Conservation (phyloP, 345 rosid species). For the Syzygium aqueum region DNA sequence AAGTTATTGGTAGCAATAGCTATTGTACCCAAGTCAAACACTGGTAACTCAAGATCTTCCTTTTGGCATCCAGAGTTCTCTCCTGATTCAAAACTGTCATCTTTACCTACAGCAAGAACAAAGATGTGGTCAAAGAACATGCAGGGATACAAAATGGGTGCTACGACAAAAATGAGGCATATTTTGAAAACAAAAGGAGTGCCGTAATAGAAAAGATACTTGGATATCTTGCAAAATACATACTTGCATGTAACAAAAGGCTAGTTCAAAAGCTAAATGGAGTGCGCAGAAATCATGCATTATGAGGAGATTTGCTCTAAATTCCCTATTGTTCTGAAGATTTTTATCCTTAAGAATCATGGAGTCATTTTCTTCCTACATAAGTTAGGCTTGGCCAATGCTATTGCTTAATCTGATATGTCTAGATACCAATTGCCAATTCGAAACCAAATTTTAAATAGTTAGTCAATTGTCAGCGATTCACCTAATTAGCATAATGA, state of each 20-base stretch:
- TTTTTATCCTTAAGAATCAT: not conserved
- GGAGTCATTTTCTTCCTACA: not conserved
- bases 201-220: not conserved
- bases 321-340: not conserved
- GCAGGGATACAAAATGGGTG: not conserved
- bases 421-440: no score
- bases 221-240: not conserved
- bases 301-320: not conserved
- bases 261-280: not conserved
- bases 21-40: slow-evolving; percentile 2
- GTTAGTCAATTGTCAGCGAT: no score
- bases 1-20: slow-evolving; percentile 19
- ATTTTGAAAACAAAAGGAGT: not conserved
- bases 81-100: not conserved
- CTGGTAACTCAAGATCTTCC: slow-evolving; percentile 13
- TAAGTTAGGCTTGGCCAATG: not conserved
- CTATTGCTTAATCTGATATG: not conserved
- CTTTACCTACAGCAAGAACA: not conserved
- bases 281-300: not conserved
- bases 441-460: no score
- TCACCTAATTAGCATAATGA: not conserved
- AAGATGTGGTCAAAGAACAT: not conserved
- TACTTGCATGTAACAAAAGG: not conserved
- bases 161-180: not conserved
- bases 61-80: not conserved